phyloP scores from a whole-genome alignment of 2,329 filamentous ascomycete species.

The Exophiala viscosa region DNA sequence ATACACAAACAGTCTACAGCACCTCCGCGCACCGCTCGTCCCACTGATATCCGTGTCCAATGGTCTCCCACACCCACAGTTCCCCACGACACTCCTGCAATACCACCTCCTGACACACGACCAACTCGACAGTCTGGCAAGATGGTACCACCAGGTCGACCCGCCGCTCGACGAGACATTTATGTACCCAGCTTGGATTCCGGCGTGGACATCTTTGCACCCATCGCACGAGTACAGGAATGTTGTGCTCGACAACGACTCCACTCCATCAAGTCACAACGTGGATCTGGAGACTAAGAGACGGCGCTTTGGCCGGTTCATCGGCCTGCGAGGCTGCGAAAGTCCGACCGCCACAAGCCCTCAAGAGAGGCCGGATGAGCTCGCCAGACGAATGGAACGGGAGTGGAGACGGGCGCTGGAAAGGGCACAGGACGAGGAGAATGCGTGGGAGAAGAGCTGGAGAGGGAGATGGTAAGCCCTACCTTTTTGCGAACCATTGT shows the following conservation, averaged over 20 bases:
- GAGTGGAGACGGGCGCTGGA: slow-evolving; percentile 33
- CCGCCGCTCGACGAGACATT: slow-evolving; percentile 34
- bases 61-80: slow-evolving; percentile 36
- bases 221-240: background rate
- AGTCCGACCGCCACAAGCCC: slow-evolving; percentile 25
- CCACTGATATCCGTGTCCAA: slow-evolving; percentile 39
- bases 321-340: slow-evolving; percentile 40
- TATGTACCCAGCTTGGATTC: slow-evolving; percentile 34
- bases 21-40: slow-evolving; percentile 33
- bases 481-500: background rate
- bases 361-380: slow-evolving; percentile 13
- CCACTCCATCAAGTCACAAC: background rate
- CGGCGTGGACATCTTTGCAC: slow-evolving; percentile 15
- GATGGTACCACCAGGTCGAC: slow-evolving; percentile 41
- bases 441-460: slow-evolving; percentile 28
- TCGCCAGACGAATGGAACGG: slow-evolving; percentile 27
- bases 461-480: slow-evolving; percentile 19
- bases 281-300: slow-evolving; percentile 38
- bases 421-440: slow-evolving; percentile 28
- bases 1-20: slow-evolving; percentile 24
- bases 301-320: slow-evolving; percentile 41
- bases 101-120: slow-evolving; percentile 41
- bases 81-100: slow-evolving; percentile 37
- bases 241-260: slow-evolving; percentile 10
- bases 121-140: slow-evolving; percentile 41